Base-by-base conservation (phyloP, 2,329 filamentous ascomycete species). In the Talaromyces sp. region DNA sequence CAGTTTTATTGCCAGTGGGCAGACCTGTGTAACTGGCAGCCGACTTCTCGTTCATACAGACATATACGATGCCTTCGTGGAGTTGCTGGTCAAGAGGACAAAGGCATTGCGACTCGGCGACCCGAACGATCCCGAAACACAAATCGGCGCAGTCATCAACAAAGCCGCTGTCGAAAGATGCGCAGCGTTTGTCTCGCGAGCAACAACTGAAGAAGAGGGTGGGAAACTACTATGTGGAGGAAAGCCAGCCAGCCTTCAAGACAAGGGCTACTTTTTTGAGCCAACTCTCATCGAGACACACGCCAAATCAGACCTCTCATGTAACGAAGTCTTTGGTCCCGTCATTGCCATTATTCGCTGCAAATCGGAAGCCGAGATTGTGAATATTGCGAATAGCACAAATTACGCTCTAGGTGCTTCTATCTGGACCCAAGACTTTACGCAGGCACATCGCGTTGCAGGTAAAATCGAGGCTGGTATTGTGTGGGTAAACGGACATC, bases 91-190 rank as follows among this genome's bases (percentile, higher is more conserved):
- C 17, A 81, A 79, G 63, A 79, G 85, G n/a, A 84, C 81, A 5
- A 85, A 87, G 35, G 71, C 78, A 0, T 72, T 78, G 3, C 81
- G 84, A 4, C 86, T 89, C 73, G 87, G 87, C 0, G 81, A 83
- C 4, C 87, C 87, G 0, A 79, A 74, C 3, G 86, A 89, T 63
- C 76, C 78, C 0, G 80, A 80, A 1, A 88, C 85, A 0, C 85
- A 85, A 74, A 90, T 90, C 83, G 88, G 88, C 0, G 85, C 86
- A 0, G 76, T 90, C 1, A 84, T 90, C 39, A 89, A 87, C 17
- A 57, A 60, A 17, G 69, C 68, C 0, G 70, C 74, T 0, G 70
- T 74, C 0, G 80, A 79, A 6, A 83, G 80, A 69, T 83, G 83
- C 58, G 70, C 80, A 1, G 69, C 60, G 0, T 78, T 79, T 35